phyloP scores from a whole-genome alignment of 768 basidiomycete species.

The Lepiota brunneoincarnata region DNA sequence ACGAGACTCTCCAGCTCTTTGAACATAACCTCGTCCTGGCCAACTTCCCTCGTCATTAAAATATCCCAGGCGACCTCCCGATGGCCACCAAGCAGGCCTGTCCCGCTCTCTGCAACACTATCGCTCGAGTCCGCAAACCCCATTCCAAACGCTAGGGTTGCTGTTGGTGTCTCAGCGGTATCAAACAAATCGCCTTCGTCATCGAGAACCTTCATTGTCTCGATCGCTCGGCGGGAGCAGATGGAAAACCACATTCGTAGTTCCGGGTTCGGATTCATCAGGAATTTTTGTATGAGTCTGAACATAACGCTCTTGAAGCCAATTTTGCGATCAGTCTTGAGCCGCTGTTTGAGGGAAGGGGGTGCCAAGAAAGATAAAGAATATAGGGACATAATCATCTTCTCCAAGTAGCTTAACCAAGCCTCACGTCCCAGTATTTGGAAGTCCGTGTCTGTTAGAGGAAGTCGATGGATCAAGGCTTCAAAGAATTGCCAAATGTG shows the following conservation, averaged over 20 bases:
- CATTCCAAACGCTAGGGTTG: slow-evolving; percentile 80
- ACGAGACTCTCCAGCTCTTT: slow-evolving; percentile 77
- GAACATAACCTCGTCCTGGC: slow-evolving; percentile 65
- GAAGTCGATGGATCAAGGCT: slow-evolving; percentile 79
- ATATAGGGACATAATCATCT: slow-evolving; percentile 79
- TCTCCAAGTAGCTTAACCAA: slow-evolving; percentile 81
- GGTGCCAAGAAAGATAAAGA: slow-evolving; percentile 82
- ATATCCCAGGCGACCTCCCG: slow-evolving; percentile 71
- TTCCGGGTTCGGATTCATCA: slow-evolving; percentile 48
- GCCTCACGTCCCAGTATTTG: slow-evolving; percentile 56
- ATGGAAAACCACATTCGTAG: slow-evolving; percentile 50
- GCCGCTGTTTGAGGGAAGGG: slow-evolving; percentile 64
- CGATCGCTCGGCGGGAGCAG: slow-evolving; percentile 64
- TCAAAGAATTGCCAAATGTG: slow-evolving; percentile 64
- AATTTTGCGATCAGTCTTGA: slow-evolving; percentile 64
- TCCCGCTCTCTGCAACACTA: slow-evolving; percentile 63
- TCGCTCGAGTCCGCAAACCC: slow-evolving; percentile 78
- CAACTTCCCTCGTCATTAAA: slow-evolving; percentile 65
- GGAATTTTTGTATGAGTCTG: slow-evolving; percentile 65
- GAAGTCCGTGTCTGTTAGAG: slow-evolving; percentile 75
- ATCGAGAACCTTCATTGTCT: slow-evolving; percentile 78
- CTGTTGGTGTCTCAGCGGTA: slow-evolving; percentile 55
- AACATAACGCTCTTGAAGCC: slow-evolving; percentile 72
- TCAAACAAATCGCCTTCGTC: slow-evolving; percentile 75
- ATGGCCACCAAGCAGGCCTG: slow-evolving; percentile 70